Evolutionary conservation across 768 basidiomycete species (phyloP), one percentile per base, ranked within the genome.

Genomic region (Hypsizygus marmoreus): DNA sequence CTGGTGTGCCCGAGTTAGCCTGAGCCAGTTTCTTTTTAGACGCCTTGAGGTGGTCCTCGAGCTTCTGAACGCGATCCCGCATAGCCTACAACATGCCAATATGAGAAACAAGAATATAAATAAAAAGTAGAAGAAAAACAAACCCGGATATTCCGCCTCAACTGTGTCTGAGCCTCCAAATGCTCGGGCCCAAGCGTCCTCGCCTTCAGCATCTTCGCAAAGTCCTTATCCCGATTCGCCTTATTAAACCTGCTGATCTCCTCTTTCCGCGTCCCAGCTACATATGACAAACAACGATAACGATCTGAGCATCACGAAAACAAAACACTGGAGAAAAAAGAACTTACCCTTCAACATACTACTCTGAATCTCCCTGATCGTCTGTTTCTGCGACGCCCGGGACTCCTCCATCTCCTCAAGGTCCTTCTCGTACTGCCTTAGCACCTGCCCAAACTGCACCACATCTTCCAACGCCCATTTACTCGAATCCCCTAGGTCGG

Each of bases 141-240:
- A 54, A 91, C 93, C 60, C 86, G 72, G 29, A 90, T 81, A 50
- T 76, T 73, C 53, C 84, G 80, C 24, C 92, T 76, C 20, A 97
- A 68, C 43, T 84, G 81, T 1, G 74, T 79, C 60, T 95, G 94
- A 1, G 81, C 86, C 60, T 95, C 92, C 11, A 84, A 73, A 58
- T 93, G 86, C 58, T 97, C 92, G 0, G 95, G 92, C 10, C 87
- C 87, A n/a, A 94, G 67, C 14, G 86, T 83, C 36, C 88, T 76
- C 2, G 81, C 71, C 57, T 80, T 83, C 42, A 91, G 67, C 73
- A 87, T 80, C 57, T 82, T 86, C 9, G 82, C 79, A 62, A 95
- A 91, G 43, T 87, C 86, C 3, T 81, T 76, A 59, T 97, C 93
- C 23, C 75, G 76, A 49, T 82, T 81, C 1, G 92, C 93, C 54